Base-by-base conservation (phyloP, 768 basidiomycete species). In the Leccinum truebloodii region DNA sequence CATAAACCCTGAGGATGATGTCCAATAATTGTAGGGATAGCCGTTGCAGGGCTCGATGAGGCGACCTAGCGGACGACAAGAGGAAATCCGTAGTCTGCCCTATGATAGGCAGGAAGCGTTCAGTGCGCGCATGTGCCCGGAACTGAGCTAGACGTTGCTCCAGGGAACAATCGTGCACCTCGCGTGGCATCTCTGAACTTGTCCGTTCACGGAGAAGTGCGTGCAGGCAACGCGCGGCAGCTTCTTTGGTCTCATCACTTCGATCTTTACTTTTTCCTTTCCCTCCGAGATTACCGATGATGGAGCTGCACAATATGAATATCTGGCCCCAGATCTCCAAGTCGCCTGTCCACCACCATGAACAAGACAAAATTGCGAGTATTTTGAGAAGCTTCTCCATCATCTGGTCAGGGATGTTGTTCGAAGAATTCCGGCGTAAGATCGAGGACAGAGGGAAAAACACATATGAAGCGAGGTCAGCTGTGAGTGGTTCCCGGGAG, bases 271-370 rank as follows among this genome's bases (percentile, higher is more conserved):
- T 81, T 68, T 87, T 90, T n/a, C 82, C 86, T 71, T 86, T 92
- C 24, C 78, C 79, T 58, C 86, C 88, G 9, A 89, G 76, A 14
- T 84, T 82, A 20, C 86, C 86, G 6, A 91, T 71, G 34, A 89
- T 78, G 16, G 87, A 82, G 37, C 84, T 83, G 63, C 80, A 88
- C 16, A 93, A 77, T 79, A 87, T 89, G 72, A 95, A 92, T 26
- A 94, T 76, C 68, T 97, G 94, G 68, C 90, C 87, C 94, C 94
- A 95, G 28, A 86, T 73, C 57, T 79, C 78, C 39, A 83, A 53
- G 51, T 92, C 91, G 69, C 88, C 87, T 20, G 79, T 78, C 90
- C 90, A 92, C 92, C 93, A 95, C 88, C 92, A 93, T n/a, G 79
- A 76, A 20, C 86, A 80, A 63, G 82, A 85, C 26, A 98, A 78